These are phyloP conservation scores for Luvunga scandens DNA, from an alignment of 345 rosid species.

Conservation along the genomic window DNA sequence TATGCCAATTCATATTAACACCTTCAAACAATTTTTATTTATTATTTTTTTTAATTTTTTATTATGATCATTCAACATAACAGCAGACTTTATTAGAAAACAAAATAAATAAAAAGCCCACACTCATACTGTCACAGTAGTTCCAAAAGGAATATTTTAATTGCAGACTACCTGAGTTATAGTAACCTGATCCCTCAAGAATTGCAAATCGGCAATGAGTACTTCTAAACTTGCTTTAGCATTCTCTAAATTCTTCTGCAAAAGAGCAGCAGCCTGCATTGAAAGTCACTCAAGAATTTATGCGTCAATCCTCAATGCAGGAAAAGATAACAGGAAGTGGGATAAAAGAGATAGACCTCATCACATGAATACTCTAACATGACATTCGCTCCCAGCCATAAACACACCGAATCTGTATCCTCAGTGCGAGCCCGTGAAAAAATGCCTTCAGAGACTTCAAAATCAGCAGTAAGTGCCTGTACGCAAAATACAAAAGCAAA, in stretches of 20 bases:
- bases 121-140: not conserved
- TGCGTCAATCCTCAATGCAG: slow-evolving; percentile 21
- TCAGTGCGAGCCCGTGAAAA: slow-evolving; percentile 73
- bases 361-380: slow-evolving; percentile 93
- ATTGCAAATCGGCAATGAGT: slow-evolving; percentile 81
- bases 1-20: not conserved
- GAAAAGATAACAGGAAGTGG: slow-evolving; percentile 7
- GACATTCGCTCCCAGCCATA: slow-evolving; percentile 96
- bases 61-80: not conserved
- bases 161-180: slow-evolving; percentile 72
- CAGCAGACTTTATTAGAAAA: not conserved
- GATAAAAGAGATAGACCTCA: slow-evolving; percentile 49
- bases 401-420: slow-evolving; percentile 72
- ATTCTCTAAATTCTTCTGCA: slow-evolving; percentile 81
- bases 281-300: slow-evolving; percentile 21
- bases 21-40: not conserved
- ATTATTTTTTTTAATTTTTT: not conserved
- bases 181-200: slow-evolving; percentile 94
- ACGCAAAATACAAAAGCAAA: not conserved
- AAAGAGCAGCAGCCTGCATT: slow-evolving; percentile 67
- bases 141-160: not conserved
- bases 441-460: slow-evolving; percentile 96
- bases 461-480: slow-evolving; percentile 79
- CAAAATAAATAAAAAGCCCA: not conserved
- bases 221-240: slow-evolving; percentile 96